A percentile compares a stretch with the other conserved stretches of the same genome.
Evolutionary conservation across 192 early-diverging fungal genomes (phyloP).

Genomic region (Coemansia sp.): DNA sequence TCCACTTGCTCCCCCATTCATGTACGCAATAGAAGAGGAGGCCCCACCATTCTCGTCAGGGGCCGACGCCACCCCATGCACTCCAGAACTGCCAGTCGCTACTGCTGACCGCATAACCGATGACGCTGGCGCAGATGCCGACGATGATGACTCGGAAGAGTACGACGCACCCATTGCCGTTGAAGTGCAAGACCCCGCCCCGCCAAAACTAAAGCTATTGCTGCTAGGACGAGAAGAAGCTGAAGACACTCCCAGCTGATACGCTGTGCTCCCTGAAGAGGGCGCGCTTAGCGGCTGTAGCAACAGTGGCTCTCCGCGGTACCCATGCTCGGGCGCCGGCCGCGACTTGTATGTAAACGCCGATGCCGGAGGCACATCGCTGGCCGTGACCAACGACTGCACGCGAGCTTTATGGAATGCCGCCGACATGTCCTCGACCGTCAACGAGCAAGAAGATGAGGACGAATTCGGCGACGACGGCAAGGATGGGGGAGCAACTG

Average conservation of each 20-base stretch:
- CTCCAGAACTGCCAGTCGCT: not conserved
- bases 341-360: conserved; percentile 12
- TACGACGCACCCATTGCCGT: not conserved
- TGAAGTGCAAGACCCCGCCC: not conserved
- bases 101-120: conserved; percentile 24
- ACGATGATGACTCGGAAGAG: conserved; percentile 6
- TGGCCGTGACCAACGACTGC: conserved; percentile 34
- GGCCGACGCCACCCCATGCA: not conserved
- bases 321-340: conserved; percentile 23
- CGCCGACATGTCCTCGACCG: conserved; percentile 33
- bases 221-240: conserved; percentile 35
- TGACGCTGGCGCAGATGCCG: conserved; percentile 43
- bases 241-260: not conserved
- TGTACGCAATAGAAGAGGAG: not conserved
- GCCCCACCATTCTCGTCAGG: conserved; percentile 5
- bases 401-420: conserved; percentile 46
- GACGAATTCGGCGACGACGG: not conserved
- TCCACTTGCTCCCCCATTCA: too few relatives aligned
- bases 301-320: conserved; percentile 12
- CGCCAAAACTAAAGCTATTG: conserved; percentile 37
- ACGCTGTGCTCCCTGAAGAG: not conserved
- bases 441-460: not conserved
- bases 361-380: conserved; percentile 13
- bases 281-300: conserved; percentile 31
- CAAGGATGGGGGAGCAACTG: not conserved